phyloP scores from a whole-genome alignment of 225 moss, liverwort and hornwort genomes.

The Bryoerythrophyllum caledonicum region DNA sequence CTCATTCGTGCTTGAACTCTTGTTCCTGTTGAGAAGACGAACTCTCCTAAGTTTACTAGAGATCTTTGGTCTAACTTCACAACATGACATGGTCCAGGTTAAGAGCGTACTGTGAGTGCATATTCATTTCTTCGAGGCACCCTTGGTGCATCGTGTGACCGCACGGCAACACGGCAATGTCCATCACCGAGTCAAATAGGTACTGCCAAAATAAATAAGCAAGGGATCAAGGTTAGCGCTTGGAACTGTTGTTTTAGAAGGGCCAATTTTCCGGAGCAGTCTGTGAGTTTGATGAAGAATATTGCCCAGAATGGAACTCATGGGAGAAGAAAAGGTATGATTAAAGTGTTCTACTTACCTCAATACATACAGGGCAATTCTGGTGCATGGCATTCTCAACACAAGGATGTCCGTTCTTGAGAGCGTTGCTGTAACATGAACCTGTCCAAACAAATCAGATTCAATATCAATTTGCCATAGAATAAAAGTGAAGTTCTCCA shows the following conservation, averaged over 20 bases:
- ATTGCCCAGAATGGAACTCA: background rate
- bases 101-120: conserved; percentile 63
- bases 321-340: background rate
- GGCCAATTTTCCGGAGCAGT: background rate
- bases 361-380: conserved; percentile 85
- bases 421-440: conserved; percentile 37
- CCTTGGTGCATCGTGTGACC: conserved; percentile 86
- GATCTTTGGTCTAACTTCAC: background rate
- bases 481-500: background rate
- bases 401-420: conserved; percentile 37
- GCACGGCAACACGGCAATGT: conserved; percentile 80
- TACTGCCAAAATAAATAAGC: conserved; percentile 46
- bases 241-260: background rate
- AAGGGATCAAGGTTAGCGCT: background rate
- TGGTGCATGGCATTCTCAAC: conserved; percentile 82
- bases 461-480: background rate
- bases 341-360: conserved; percentile 44
- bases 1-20: background rate
- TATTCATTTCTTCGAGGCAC: conserved; percentile 73
- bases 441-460: conserved; percentile 29
- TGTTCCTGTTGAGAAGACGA: too few relatives aligned
- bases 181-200: conserved; percentile 82
- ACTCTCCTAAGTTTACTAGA: background rate
- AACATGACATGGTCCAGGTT: background rate
- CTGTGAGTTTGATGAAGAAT: background rate